Evolutionary conservation across 305 asterid species (phyloP).

Genomic region (Fraxinus dipetala): DNA sequence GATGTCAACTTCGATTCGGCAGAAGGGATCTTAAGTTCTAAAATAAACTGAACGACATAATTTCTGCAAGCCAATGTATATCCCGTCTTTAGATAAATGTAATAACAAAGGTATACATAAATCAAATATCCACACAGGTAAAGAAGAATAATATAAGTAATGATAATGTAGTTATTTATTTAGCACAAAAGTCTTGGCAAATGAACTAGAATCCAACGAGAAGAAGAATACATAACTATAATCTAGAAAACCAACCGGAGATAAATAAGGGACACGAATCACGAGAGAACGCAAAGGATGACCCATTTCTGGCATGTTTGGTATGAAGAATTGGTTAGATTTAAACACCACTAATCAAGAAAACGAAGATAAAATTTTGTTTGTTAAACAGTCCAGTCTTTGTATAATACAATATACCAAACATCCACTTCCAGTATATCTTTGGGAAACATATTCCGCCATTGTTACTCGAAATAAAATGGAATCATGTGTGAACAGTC

Average conservation of each 20-base stretch:
- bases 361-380: neutral
- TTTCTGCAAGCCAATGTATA: constrained; percentile 49
- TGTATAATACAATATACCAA: neutral
- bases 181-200: neutral
- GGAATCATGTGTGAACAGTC: neutral
- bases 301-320: neutral
- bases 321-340: neutral
- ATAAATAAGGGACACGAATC: neutral
- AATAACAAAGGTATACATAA: neutral
- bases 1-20: constrained; percentile 51
- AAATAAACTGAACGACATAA: constrained; percentile 75
- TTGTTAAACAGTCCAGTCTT: neutral
- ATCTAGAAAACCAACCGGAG: neutral
- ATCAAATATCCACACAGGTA: neutral
- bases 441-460: neutral
- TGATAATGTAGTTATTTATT: neutral
- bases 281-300: neutral
- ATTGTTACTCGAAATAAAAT: neutral
- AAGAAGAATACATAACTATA: neutral
- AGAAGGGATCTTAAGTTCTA: constrained; percentile 66
- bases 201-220: neutral
- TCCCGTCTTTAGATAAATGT: neutral
- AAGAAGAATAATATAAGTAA: neutral
- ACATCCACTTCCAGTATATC: neutral
- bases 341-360: neutral